phyloP scores from a whole-genome alignment of 2,329 filamentous ascomycete genomes.

The Talaromyces verruculosus region DNA sequence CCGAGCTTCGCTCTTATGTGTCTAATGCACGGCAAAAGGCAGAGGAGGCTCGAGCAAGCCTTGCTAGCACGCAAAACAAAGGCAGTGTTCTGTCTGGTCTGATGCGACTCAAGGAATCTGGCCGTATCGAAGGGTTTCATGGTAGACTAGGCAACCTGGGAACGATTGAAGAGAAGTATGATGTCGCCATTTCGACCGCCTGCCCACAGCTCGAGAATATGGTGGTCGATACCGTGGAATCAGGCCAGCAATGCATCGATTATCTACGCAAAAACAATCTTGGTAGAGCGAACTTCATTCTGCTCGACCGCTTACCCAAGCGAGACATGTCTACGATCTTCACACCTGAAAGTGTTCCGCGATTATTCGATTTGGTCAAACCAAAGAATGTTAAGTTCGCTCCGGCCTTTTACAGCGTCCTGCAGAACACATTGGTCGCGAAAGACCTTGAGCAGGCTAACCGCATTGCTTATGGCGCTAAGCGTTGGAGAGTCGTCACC shows the following conservation, averaged over 20 bases:
- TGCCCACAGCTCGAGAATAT: constrained; percentile 91
- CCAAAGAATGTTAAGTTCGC: constrained; percentile 83
- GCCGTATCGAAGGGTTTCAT: constrained; percentile 95
- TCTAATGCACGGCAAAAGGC: constrained; percentile 91
- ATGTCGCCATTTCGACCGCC: constrained; percentile 96
- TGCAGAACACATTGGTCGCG: constrained; percentile 93
- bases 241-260: constrained; percentile 96
- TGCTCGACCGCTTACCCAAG: constrained; percentile 79
- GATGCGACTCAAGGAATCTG: constrained; percentile 93
- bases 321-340: constrained; percentile 76
- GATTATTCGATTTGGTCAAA: constrained; percentile 88
- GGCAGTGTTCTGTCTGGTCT: constrained; percentile 88
- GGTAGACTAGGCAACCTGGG: constrained; percentile 92
- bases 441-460: constrained; percentile 93
- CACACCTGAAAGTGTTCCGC: constrained; percentile 88
- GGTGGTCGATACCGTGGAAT: constrained; percentile 93
- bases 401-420: constrained; percentile 90
- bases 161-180: constrained; percentile 88
- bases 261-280: constrained; percentile 97
- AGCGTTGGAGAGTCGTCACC: constrained; percentile 93
- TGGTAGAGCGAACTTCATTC: constrained; percentile 94
- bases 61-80: constrained; percentile 86
- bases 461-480: constrained; percentile 90
- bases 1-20: constrained; percentile 76
- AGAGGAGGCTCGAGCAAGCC: constrained; percentile 87